Evolutionary conservation across 352 stramenopile species (phyloP).

Genomic region (Peronospora belbahrii): DNA sequence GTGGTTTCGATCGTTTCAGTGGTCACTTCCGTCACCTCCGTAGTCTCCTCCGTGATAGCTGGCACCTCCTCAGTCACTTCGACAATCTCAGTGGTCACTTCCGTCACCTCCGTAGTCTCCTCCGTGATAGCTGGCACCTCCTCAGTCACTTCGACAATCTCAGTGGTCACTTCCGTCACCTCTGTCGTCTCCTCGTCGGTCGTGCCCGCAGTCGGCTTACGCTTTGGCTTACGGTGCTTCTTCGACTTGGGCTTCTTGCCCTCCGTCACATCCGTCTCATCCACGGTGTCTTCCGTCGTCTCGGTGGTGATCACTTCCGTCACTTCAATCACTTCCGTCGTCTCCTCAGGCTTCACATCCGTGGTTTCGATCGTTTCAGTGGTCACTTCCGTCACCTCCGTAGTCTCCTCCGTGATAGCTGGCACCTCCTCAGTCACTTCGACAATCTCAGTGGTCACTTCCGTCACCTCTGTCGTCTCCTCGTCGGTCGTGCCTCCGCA

Average conservation of each 20-base stretch:
- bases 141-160: constrained; percentile 6
- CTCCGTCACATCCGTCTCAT: constrained; percentile 5
- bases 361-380: background rate
- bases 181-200: background rate
- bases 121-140: background rate
- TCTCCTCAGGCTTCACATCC: constrained; percentile 1
- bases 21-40: background rate
- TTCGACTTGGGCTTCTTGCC: constrained; percentile 12
- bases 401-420: constrained; percentile 6
- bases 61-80: background rate
- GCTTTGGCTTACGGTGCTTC: constrained; percentile 10
- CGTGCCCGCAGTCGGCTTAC: background rate
- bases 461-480: background rate
- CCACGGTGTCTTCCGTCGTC: constrained; percentile 2
- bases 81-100: background rate
- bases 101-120: constrained; percentile 9
- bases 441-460: no score
- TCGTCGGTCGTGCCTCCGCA: constrained; percentile 1
- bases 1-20: background rate
- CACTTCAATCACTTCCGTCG: constrained; percentile 3
- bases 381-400: constrained; percentile 5
- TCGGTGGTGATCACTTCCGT: constrained; percentile 11
- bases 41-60: constrained; percentile 1
- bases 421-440: background rate
- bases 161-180: constrained; percentile 7